Conservation (phyloP, 208 protist genomes). For the Endotrypanum monterogeii region DNA sequence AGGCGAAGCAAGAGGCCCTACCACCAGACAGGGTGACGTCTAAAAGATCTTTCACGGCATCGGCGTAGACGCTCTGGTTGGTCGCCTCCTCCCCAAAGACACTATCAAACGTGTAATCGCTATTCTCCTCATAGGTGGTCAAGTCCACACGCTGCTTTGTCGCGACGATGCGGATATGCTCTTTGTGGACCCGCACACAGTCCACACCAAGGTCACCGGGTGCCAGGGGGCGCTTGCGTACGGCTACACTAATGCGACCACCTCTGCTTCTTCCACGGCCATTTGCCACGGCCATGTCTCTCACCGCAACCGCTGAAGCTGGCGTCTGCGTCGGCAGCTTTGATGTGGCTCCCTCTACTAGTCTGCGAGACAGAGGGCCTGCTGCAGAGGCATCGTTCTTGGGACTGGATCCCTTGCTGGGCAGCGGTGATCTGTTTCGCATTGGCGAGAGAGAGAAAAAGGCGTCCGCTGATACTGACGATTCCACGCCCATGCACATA, state of each 20-base stretch:
- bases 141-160: constrained; percentile 94
- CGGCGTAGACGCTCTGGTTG: constrained; percentile 90
- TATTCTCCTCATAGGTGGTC: constrained; percentile 94
- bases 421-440: neutral
- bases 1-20: constrained; percentile 95
- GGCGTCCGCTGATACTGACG: neutral
- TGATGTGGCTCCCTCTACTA: neutral
- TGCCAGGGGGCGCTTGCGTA: constrained; percentile 86
- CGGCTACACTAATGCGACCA: constrained; percentile 80
- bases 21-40: constrained; percentile 88
- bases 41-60: constrained; percentile 79
- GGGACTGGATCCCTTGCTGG: neutral
- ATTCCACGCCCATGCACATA: neutral
- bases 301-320: neutral
- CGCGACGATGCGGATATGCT: constrained; percentile 54
- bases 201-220: constrained; percentile 45
- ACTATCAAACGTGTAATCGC: constrained; percentile 94
- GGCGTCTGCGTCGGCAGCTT: neutral
- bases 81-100: constrained; percentile 75
- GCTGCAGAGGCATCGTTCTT: neutral
- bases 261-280: constrained; percentile 33
- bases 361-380: constrained; percentile 1
- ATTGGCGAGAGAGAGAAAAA: neutral
- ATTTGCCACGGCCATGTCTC: neutral
- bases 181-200: constrained; percentile 52